phyloP scores from a whole-genome alignment of 345 rosid genomes.

The Arabis hirsuta region DNA sequence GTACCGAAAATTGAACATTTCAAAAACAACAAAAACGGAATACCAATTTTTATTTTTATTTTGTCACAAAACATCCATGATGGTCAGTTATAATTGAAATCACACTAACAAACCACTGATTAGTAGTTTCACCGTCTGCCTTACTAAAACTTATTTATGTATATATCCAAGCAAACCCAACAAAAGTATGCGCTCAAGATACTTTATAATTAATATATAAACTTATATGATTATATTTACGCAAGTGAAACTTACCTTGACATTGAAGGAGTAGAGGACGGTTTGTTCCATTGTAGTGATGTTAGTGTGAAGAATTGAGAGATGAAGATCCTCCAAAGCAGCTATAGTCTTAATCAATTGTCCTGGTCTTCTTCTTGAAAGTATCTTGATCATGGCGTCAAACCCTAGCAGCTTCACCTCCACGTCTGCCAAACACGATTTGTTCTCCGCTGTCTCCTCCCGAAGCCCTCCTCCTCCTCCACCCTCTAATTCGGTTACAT shows the following conservation, averaged over 20 bases:
- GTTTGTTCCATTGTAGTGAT: constrained; percentile 97
- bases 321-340: constrained; percentile 92
- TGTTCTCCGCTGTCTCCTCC: constrained; percentile 88
- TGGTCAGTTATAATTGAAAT: too few species aligned
- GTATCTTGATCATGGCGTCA: constrained; percentile 93
- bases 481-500: constrained; percentile 31
- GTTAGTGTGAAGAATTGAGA: constrained; percentile 85
- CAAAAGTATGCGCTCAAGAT: not conserved
- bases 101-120: too few species aligned
- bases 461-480: constrained; percentile 36
- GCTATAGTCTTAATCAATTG: constrained; percentile 81
- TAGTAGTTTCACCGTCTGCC: too few species aligned
- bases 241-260: constrained; percentile 60
- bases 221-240: not conserved
- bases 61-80: too few species aligned
- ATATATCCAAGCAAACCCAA: too few species aligned
- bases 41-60: too few species aligned
- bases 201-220: not conserved
- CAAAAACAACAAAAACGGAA: too few species aligned
- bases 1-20: too few species aligned
- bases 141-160: too few species aligned
- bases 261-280: constrained; percentile 91
- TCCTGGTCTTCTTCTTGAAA: constrained; percentile 90
- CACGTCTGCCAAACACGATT: constrained; percentile 82
- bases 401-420: constrained; percentile 92